Conservation (phyloP, 768 basidiomycete species). For the Kwoniella botswanensis region DNA sequence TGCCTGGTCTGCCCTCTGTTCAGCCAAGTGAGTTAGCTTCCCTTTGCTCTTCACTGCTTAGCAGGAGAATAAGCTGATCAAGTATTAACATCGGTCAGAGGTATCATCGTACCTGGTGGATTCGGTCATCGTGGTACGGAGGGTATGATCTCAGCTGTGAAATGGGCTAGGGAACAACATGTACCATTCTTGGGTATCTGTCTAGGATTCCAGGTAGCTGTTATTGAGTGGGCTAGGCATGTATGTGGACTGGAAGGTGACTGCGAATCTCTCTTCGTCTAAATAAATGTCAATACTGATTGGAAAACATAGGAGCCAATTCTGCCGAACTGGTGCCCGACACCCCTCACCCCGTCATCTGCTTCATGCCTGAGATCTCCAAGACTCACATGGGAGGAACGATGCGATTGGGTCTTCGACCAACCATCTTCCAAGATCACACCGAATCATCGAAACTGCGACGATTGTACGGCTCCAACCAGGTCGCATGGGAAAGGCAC, state of each 20-base stretch:
- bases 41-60: not conserved
- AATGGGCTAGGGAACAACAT: constrained; percentile 93
- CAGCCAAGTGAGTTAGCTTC: constrained; percentile 68
- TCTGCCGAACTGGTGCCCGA: constrained; percentile 76
- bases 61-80: not conserved
- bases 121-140: constrained; percentile 93
- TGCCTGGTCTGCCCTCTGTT: constrained; percentile 90
- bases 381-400: constrained; percentile 98
- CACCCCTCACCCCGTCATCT: constrained; percentile 71
- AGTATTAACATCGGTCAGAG: constrained; percentile 62
- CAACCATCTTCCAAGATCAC: constrained; percentile 80
- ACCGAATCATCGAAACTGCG: constrained; percentile 71
- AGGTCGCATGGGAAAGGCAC: constrained; percentile 92
- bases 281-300: not conserved
- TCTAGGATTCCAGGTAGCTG: constrained; percentile 95
- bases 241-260: constrained; percentile 73
- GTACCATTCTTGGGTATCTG: constrained; percentile 96
- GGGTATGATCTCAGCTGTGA: constrained; percentile 98
- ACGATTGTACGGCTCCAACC: constrained; percentile 79
- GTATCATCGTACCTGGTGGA: constrained; percentile 95
- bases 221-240: constrained; percentile 90
- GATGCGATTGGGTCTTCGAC: constrained; percentile 99
- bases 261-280: constrained; percentile 28
- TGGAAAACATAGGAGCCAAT: constrained; percentile 68
- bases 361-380: constrained; percentile 99